phyloP scores from a whole-genome alignment of 169 alveolate genomes.

The Eimeria tenella region DNA sequence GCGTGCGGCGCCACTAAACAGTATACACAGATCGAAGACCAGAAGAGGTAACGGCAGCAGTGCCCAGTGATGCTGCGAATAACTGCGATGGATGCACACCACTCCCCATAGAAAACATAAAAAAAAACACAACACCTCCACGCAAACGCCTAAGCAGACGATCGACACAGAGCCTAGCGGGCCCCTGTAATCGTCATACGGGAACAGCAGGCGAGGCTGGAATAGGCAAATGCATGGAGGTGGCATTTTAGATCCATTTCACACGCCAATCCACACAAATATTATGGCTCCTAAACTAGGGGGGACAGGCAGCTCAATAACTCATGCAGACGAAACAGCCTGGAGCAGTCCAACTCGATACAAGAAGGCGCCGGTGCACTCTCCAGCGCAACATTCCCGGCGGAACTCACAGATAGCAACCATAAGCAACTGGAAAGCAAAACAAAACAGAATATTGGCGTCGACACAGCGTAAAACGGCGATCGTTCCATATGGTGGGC shows the following conservation, averaged over 20 bases:
- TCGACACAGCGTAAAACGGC: no score
- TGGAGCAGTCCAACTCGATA: no score
- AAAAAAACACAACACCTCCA: constrained; percentile 52
- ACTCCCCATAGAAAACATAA: constrained; percentile 40
- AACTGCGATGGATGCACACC: constrained; percentile 44
- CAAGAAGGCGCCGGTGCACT: no score
- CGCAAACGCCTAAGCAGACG: constrained; percentile 56
- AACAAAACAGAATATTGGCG: no score
- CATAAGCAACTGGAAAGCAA: no score
- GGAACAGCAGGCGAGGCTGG: constrained; percentile 74
- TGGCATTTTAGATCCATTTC: constrained; percentile 49
- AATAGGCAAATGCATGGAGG: constrained; percentile 57
- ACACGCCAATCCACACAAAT: no score
- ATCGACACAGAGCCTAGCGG: constrained; percentile 10
- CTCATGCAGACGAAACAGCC: no score
- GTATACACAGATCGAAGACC: not conserved
- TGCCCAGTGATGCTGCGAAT: constrained; percentile 48
- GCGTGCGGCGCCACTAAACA: not conserved
- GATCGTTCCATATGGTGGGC: no score
- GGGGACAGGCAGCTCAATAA: no score
- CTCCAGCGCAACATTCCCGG: no score
- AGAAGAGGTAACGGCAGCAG: constrained; percentile 25
- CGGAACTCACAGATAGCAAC: no score
- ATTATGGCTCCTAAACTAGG: no score
- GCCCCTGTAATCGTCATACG: constrained; percentile 75